Percentiles rank a stretch among this genome's conserved stretches.
phyloP scores from a whole-genome alignment of 331 rosid genomes.

The Erythrophleum ivorense region DNA sequence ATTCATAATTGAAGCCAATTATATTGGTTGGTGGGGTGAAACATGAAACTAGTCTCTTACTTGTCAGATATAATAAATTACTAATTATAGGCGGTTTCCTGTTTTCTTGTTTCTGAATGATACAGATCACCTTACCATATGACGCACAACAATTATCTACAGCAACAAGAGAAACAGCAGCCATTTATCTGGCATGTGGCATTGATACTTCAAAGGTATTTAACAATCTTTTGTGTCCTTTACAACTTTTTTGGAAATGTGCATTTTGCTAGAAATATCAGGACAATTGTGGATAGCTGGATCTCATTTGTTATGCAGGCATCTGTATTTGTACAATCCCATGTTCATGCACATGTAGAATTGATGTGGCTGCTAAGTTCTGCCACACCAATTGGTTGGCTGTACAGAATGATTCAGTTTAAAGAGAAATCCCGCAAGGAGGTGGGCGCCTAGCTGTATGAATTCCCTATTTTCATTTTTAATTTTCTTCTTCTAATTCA shows the following conservation, averaged over 20 bases:
- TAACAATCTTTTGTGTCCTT: conserved; percentile 36
- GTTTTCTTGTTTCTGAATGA: conserved; percentile 38
- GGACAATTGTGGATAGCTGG: conserved; percentile 33
- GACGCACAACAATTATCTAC: conserved; percentile 69
- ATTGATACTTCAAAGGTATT: conserved; percentile 87
- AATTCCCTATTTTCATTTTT: conserved; percentile 43
- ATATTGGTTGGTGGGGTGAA: conserved; percentile 14
- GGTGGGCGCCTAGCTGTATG: conserved; percentile 78
- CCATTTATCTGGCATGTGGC: conserved; percentile 96
- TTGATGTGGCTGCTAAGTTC: conserved; percentile 95
- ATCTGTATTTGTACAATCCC: conserved; percentile 95
- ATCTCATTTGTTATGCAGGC: conserved; percentile 63
- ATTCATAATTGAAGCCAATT: conserved; percentile 16
- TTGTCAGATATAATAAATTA: conserved; percentile 6
- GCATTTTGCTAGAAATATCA: conserved; percentile 27
- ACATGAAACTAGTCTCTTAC: conserved; percentile 15
- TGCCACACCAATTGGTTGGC: conserved; percentile 92
- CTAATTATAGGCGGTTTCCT: conserved; percentile 18
- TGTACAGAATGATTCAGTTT: conserved; percentile 93
- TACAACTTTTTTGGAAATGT: conserved; percentile 14
- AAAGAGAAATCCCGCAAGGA: conserved; percentile 97
- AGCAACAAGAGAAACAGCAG: conserved; percentile 92
- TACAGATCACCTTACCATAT: conserved; percentile 88
- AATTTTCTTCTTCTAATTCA: conserved; percentile 29
- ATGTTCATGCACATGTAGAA: conserved; percentile 93